Evolutionary conservation across 2,329 filamentous ascomycete genomes (phyloP), one percentile per base, ranked within the genome.

Genomic region (Sarocladiaceae sp.): DNA sequence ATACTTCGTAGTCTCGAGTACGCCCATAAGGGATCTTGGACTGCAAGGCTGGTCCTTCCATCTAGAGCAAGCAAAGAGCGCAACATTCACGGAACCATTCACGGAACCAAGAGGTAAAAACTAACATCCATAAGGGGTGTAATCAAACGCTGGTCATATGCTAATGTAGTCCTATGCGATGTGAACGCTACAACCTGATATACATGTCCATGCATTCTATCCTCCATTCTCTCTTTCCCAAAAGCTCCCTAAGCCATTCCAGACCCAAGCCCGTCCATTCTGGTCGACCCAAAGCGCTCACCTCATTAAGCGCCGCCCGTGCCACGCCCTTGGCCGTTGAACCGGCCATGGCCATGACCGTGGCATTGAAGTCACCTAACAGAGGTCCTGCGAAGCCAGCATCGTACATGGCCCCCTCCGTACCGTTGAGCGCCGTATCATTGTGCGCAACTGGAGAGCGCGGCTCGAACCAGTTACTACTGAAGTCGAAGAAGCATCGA

Each of bases 391-490:
- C 18, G 10, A 22, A 17, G 4, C 28, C 26, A 20, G 64, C 63
- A 20, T 11, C 17, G 20, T n/a, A 17, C 5, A 20, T 11, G 12
- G 26, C 12, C 20, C 42, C 39, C 20, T 7, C 2, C 17, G 15
- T 26, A 23, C 15, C 25, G 20, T 35, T 47, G 12, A 20, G 12
- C 17, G 31, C 18, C 13, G 40, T 22, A 46, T 36, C 18, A 23
- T 37, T 20, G 18, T 48, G 18, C 2, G 22, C 28, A 11, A 53
- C 26, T 22, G 40, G 47, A 31, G 68, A 74, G 13, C 89, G 81
- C n/a, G 92, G 86, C 60, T 92, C 84, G 70, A 97, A 97, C 93
- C 92, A 97, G 73, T 95, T 90, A 62, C 85, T 88, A 66, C 76
- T 80, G 63, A 97, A 88, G 74, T 97, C 93, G 76, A 97, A 94